phyloP scores from a whole-genome alignment of 306 rosid genomes.

The Prunus mongolica region DNA sequence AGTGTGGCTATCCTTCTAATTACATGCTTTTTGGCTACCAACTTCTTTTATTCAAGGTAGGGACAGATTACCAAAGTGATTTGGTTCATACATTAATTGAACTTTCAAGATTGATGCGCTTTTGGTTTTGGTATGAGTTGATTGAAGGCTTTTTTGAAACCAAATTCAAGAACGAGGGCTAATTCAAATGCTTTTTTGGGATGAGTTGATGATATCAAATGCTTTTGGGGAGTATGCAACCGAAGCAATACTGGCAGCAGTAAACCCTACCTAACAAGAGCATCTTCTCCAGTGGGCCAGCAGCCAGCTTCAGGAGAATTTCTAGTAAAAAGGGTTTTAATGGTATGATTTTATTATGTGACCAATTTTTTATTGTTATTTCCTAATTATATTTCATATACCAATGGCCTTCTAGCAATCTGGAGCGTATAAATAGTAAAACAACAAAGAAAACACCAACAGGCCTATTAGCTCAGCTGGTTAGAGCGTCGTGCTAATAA shows the following conservation, averaged over 20 bases:
- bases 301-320: background rate
- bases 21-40: background rate
- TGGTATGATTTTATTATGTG: background rate
- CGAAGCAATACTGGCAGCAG: background rate
- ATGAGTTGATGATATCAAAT: background rate
- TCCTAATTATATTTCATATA: background rate
- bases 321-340: background rate
- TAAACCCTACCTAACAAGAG: too few species aligned
- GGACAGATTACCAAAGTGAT: background rate
- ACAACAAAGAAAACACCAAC: accelerated
- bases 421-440: background rate
- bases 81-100: background rate
- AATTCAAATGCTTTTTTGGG: background rate
- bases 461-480: slow-evolving; percentile 27
- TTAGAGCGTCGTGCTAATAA: slow-evolving; percentile 35
- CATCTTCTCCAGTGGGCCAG: background rate
- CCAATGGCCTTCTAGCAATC: too few species aligned
- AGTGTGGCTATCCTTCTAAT: background rate
- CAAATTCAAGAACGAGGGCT: background rate
- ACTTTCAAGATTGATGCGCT: background rate
- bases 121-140: background rate
- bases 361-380: background rate
- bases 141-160: background rate
- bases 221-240: background rate
- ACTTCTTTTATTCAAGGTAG: background rate